Evolutionary conservation across 225 moss, liverwort and hornwort species (phyloP).

Genomic region (Marchantia paleacea): DNA sequence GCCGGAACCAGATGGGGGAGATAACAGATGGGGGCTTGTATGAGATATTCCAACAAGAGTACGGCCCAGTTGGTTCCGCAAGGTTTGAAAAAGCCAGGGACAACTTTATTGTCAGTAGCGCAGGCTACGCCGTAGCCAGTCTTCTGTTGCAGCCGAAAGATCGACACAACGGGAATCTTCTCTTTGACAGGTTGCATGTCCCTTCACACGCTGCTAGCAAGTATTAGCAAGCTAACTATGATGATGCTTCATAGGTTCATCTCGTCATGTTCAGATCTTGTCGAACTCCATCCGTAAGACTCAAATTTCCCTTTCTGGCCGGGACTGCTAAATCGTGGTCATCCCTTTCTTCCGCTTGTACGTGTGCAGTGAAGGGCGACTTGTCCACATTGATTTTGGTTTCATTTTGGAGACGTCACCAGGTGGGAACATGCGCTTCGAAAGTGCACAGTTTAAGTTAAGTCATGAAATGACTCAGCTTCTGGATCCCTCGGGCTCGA

Average conservation of each 20-base stretch:
- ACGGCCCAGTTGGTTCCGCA: slow-evolving; percentile 67
- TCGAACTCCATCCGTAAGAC: no score
- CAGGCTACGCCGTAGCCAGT: slow-evolving; percentile 90
- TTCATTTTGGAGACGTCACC: slow-evolving; percentile 92
- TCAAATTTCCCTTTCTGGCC: neutral
- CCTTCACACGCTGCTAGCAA: neutral
- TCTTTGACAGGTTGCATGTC: slow-evolving; percentile 63
- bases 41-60: slow-evolving; percentile 75
- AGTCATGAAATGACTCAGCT: slow-evolving; percentile 97
- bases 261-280: neutral
- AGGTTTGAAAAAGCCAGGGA: slow-evolving; percentile 71
- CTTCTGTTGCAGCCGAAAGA: slow-evolving; percentile 87
- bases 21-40: slow-evolving; percentile 78
- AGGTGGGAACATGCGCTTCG: slow-evolving; percentile 87
- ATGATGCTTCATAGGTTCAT: neutral
- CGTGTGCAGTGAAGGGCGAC: slow-evolving; percentile 61
- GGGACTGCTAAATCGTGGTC: neutral
- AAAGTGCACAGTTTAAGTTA: slow-evolving; percentile 89
- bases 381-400: slow-evolving; percentile 92
- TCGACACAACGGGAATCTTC: slow-evolving; percentile 89
- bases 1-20: slow-evolving; percentile 88
- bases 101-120: slow-evolving; percentile 85
- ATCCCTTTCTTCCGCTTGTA: neutral
- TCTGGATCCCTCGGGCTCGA: slow-evolving; percentile 79
- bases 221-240: no score